These are phyloP conservation scores for Porcisia deanei DNA, from an alignment of 208 protist genomes.

Conservation along the genomic window DNA sequence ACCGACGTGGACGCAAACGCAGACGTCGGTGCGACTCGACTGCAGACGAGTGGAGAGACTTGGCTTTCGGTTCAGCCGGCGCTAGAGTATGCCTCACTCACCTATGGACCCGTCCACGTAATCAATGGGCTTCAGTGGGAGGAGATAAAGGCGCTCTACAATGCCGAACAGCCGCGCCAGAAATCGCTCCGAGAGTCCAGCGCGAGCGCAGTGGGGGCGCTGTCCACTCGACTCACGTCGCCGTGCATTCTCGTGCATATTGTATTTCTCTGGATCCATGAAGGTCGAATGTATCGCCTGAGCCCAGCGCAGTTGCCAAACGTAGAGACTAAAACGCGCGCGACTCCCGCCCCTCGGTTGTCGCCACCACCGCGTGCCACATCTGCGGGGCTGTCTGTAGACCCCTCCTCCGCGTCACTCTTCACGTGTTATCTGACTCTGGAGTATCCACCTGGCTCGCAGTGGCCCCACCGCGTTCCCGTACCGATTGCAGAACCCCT, in stretches of 20 bases:
- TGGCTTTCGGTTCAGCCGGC: constrained; percentile 31
- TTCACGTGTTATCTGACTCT: constrained; percentile 17
- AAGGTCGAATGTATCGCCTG: constrained; percentile 8
- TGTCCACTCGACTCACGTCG: neutral
- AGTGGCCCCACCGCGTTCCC: constrained; percentile 14
- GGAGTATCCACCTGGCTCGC: constrained; percentile 30
- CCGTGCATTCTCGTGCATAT: constrained; percentile 16
- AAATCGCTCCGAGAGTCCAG: neutral
- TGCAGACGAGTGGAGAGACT: neutral
- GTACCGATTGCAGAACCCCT: constrained; percentile 34
- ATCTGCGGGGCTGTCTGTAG: neutral
- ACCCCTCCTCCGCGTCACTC: constrained; percentile 5
- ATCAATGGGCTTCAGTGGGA: constrained; percentile 26
- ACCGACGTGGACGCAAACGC: neutral
- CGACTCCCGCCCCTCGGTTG: neutral
- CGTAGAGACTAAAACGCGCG: neutral
- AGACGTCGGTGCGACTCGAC: neutral
- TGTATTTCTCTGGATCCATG: constrained; percentile 23
- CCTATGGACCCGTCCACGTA: constrained; percentile 20
- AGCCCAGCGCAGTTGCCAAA: constrained; percentile 13
- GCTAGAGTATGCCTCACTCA: constrained; percentile 25
- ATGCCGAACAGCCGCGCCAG: constrained; percentile 6
- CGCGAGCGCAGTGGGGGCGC: neutral
- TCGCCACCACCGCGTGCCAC: neutral
- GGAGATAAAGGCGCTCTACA: constrained; percentile 17